A percentile compares a stretch with the other conserved stretches of the same genome.
Conservation (phyloP, 2,329 filamentous ascomycete species). For the Fusarium sp. region DNA sequence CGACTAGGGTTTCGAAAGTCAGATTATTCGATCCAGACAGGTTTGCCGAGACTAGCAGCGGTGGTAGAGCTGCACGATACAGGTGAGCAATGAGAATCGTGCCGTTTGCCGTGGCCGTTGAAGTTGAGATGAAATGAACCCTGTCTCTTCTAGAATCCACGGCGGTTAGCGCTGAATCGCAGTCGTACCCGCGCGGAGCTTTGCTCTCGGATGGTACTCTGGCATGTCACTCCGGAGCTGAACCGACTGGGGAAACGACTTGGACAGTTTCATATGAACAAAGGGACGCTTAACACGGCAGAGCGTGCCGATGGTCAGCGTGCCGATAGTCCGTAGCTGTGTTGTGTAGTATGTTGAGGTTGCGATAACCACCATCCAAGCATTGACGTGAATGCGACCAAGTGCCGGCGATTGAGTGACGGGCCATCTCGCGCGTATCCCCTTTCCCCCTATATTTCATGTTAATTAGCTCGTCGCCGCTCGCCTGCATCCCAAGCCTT, state of each 20-base stretch:
- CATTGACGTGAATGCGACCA: neutral
- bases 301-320: constrained; percentile 4
- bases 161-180: constrained; percentile 5
- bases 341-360: neutral
- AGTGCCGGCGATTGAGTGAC: neutral
- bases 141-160: constrained; percentile 19
- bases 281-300: constrained; percentile 9
- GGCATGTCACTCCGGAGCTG: constrained; percentile 11
- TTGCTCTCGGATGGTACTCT: neutral
- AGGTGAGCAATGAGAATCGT: constrained; percentile 22
- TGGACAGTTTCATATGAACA: constrained; percentile 9
- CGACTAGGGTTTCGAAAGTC: constrained; percentile 4
- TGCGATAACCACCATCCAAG: neutral
- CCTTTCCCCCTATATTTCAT: neutral
- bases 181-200: constrained; percentile 4
- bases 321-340: constrained; percentile 17
- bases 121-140: constrained; percentile 8
- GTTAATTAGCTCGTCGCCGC: constrained; percentile 7
- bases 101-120: constrained; percentile 3
- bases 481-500: neutral
- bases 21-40: constrained; percentile 24
- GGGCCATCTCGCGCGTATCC: neutral
- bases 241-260: constrained; percentile 21
- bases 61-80: constrained; percentile 30
- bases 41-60: constrained; percentile 18